A percentile compares a stretch with the other conserved stretches of the same genome.
Evolutionary conservation across 768 basidiomycete genomes (phyloP).

Genomic region (Pholiota conissans): DNA sequence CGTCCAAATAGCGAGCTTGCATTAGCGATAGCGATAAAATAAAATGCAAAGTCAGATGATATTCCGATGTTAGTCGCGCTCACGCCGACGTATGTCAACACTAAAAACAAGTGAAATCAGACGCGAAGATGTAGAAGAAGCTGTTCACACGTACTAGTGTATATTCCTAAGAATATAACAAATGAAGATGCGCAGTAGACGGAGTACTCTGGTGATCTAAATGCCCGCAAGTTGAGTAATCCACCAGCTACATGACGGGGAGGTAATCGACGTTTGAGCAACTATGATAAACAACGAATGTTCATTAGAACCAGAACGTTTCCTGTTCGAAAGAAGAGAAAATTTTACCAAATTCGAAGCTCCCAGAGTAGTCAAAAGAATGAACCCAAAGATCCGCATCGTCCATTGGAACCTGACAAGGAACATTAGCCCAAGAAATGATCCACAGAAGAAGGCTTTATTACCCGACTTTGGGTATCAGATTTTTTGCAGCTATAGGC

Average conservation of each 20-base stretch:
- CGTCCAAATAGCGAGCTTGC: slow-evolving; percentile 65
- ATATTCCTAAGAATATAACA: slow-evolving; percentile 65
- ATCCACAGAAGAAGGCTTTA: neutral
- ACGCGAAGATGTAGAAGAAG: neutral
- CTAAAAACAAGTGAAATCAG: slow-evolving; percentile 33
- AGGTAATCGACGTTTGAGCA: slow-evolving; percentile 52
- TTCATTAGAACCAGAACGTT: neutral
- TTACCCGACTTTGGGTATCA: slow-evolving; percentile 50
- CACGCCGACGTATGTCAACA: slow-evolving; percentile 67
- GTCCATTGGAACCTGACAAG: slow-evolving; percentile 74
- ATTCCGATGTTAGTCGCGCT: slow-evolving; percentile 55
- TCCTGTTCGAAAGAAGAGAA: neutral
- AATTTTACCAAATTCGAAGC: slow-evolving; percentile 54
- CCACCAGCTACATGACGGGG: slow-evolving; percentile 55
- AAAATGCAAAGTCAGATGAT: slow-evolving; percentile 52
- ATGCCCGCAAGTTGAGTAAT: slow-evolving; percentile 53
- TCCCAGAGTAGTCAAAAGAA: slow-evolving; percentile 51
- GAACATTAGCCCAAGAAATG: neutral
- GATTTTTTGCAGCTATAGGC: slow-evolving; percentile 58
- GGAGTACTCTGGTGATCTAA: slow-evolving; percentile 52
- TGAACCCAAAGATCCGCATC: slow-evolving; percentile 67
- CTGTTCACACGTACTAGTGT: slow-evolving; percentile 45
- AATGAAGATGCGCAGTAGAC: slow-evolving; percentile 60
- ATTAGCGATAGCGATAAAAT: slow-evolving; percentile 69
- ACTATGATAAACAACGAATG: slow-evolving; percentile 21